Base-by-base conservation (phyloP, 1,284 basidiomycete genomes). In the Tausonia pullulans region DNA sequence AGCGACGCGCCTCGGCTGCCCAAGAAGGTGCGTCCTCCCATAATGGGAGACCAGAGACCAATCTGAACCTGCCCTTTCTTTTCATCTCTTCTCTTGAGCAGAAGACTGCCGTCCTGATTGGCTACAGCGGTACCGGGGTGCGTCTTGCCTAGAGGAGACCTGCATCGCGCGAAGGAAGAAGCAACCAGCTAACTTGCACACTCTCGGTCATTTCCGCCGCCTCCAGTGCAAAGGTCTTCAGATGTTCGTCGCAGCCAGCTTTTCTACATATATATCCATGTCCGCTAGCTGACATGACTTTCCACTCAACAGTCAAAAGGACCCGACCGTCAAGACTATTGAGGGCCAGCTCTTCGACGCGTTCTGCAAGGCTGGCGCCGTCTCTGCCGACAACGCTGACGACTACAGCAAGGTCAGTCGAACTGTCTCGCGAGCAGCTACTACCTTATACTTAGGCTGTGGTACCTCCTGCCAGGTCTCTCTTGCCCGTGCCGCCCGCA, bases 311-410 rank as follows among this genome's bases (percentile, higher is more conserved):
- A 74, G 73, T 54, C 76, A 76, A 65, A 73, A 67, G 62, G 74
- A 69, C 70, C 72, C 68, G n/a, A 27, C 27, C 27, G 55, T 60
- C 27, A 61, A 51, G 50, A 54, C 60, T 4, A 57, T 61, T 16
- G 57, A 63, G 43, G 57, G 74, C 76, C 78, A 78, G 0, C 78
- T 83, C 57, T 81, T 84, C 9, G 82, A 81, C 60, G 98, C 95
- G 0, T 95, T 98, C 69, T 11, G 13, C 41, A 60, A 65, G 69
- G 88, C 87, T 5, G 95, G 94, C 6, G 93, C 91, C 4, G 87
- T 99, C 9, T 94, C 90, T 49, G 80, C 86, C 65, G 94, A 97
- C 72, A 99, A 99, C 72, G 86, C 93, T 0, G 84, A 89, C 67
- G 88, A 97, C 75, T 89, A 92, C 43, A 83, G 84, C 60, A 98